Percentiles rank a stretch among this genome's conserved stretches.
phyloP scores from a whole-genome alignment of 192 early-diverging fungal genomes.

The Coemansia sp. region DNA sequence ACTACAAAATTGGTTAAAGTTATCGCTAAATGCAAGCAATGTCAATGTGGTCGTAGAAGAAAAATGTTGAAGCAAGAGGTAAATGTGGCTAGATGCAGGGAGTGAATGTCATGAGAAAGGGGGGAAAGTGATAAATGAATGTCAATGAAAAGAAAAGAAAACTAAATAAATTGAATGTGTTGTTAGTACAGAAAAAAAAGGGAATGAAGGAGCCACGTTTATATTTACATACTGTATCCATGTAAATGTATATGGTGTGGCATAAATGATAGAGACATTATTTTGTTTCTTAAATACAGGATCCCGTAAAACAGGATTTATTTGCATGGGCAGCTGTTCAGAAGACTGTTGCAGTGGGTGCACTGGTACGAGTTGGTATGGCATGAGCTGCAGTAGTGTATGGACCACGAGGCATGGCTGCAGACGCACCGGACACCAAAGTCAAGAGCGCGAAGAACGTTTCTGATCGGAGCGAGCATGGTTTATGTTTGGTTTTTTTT shows the following conservation, averaged over 20 bases:
- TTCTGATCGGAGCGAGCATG: slow-evolving; percentile 35
- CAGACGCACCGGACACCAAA: slow-evolving; percentile 49
- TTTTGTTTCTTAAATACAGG: background rate
- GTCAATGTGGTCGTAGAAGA: background rate
- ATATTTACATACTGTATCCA: background rate
- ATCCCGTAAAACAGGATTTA: slow-evolving; percentile 1
- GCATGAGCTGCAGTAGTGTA: slow-evolving; percentile 48
- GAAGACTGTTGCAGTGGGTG: slow-evolving; percentile 41
- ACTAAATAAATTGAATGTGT: background rate
- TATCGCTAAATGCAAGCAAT: slow-evolving; percentile 1
- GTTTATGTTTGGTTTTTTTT: background rate
- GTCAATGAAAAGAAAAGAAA: background rate
- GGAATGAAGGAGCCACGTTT: background rate
- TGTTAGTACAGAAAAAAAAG: background rate
- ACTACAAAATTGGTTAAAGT: too few species aligned
- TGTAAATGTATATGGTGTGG: background rate
- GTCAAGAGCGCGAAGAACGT: slow-evolving; percentile 29
- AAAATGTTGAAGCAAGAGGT: background rate
- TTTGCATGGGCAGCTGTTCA: slow-evolving; percentile 34
- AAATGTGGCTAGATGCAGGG: background rate
- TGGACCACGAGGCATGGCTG: slow-evolving; percentile 45
- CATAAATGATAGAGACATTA: background rate
- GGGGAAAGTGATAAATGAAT: background rate
- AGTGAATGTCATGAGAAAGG: background rate
- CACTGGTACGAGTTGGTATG: slow-evolving; percentile 47